Conservation (phyloP, 169 alveolate species). For the Babesia ovis region DNA sequence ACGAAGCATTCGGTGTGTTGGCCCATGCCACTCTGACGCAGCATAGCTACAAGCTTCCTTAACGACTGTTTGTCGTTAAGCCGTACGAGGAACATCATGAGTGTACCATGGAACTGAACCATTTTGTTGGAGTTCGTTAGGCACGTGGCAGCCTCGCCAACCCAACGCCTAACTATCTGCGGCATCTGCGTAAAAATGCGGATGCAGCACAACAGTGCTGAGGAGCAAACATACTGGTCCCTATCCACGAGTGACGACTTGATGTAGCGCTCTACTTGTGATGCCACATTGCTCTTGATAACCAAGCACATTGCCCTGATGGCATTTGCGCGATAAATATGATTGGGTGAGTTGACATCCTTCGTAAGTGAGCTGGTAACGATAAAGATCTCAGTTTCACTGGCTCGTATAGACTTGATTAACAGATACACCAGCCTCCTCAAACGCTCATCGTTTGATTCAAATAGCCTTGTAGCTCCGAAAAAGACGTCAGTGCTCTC, state of each 20-base stretch:
- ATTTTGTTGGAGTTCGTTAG: constrained; percentile 84
- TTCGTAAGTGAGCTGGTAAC: constrained; percentile 93
- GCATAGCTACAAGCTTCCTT: constrained; percentile 52
- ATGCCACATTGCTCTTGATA: constrained; percentile 89
- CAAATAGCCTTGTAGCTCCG: constrained; percentile 93
- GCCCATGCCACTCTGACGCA: constrained; percentile 31
- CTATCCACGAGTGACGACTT: constrained; percentile 91
- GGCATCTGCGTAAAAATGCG: constrained; percentile 85
- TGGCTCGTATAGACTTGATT: constrained; percentile 88
- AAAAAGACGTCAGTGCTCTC: constrained; percentile 92
- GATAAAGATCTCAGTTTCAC: constrained; percentile 90
- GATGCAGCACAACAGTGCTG: constrained; percentile 92
- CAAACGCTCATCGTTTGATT: constrained; percentile 86
- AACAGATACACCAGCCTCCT: constrained; percentile 90
- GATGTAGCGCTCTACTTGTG: constrained; percentile 93
- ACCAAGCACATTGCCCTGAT: constrained; percentile 93
- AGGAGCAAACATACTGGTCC: constrained; percentile 89
- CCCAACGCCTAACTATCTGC: constrained; percentile 90
- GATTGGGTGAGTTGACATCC: constrained; percentile 92
- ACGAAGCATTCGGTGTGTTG: constrained; percentile 54
- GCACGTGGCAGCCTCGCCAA: constrained; percentile 84
- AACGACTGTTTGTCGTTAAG: constrained; percentile 75
- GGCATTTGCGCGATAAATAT: constrained; percentile 93
- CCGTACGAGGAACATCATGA: constrained; percentile 89
- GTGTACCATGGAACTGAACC: constrained; percentile 94